Evolutionary conservation across 2,329 filamentous ascomycete species (phyloP).

Genomic region (Microdochium bolleyi): DNA sequence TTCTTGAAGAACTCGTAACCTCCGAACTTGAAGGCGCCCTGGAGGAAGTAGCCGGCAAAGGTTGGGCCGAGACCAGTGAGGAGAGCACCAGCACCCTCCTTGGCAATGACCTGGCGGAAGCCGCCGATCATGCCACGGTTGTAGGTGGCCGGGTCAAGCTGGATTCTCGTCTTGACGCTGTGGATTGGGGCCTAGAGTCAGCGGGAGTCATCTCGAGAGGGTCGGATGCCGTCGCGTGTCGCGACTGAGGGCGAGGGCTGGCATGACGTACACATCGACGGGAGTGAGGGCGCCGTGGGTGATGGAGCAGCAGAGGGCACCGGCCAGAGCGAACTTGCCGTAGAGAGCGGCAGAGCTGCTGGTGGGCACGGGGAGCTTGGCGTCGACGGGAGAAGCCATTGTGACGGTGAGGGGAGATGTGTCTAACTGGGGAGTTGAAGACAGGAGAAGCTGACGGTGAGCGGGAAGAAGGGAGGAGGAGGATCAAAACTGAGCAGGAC

Average conservation of each 20-base stretch:
- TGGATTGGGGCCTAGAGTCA: not conserved
- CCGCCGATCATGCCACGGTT: constrained; percentile 67
- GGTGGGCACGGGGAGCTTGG: not conserved
- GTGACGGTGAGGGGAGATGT: constrained; percentile 1
- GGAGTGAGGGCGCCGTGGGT: constrained; percentile 96
- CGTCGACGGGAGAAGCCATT: not conserved
- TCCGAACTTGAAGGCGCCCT: constrained; percentile 74
- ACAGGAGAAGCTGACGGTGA: not conserved
- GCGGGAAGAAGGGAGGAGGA: not conserved
- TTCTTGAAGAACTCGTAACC: constrained; percentile 81
- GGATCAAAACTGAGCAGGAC: not conserved
- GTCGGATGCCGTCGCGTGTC: too few relatives aligned
- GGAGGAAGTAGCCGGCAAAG: constrained; percentile 69
- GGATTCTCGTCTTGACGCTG: constrained; percentile 74
- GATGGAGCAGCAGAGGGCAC: constrained; percentile 95
- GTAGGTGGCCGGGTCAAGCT: constrained; percentile 69
- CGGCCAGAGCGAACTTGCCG: constrained; percentile 93
- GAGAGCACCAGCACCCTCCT: constrained; percentile 65
- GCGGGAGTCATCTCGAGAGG: not conserved
- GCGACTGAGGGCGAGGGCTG: not conserved
- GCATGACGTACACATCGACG: constrained; percentile 88
- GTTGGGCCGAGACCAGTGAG: constrained; percentile 66
- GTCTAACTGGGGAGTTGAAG: not conserved
- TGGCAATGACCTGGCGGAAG: constrained; percentile 62
- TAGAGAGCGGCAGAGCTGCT: constrained; percentile 51